Conservation (phyloP, 1,139 yeast genomes). For the Candida sanyaensis region DNA sequence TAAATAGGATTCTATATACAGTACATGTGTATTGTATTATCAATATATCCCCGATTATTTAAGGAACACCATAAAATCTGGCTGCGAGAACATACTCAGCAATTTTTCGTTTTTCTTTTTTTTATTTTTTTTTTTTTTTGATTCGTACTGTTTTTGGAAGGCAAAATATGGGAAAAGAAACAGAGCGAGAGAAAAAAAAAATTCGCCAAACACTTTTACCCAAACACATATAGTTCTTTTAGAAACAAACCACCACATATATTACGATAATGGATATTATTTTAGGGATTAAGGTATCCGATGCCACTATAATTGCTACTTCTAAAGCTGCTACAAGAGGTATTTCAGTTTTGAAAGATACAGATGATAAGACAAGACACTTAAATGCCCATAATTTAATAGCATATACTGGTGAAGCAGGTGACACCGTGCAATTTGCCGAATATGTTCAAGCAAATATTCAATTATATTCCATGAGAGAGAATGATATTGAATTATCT, state of each 20-base stretch:
- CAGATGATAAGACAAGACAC: conserved; percentile 84
- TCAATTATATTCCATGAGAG: conserved; percentile 85
- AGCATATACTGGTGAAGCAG: conserved; percentile 95
- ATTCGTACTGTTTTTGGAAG: neutral
- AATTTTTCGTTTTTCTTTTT: neutral
- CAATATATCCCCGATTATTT: neutral
- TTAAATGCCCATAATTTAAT: conserved; percentile 77
- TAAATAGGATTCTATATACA: conserved; percentile 1
- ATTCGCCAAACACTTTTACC: neutral
- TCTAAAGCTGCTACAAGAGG: conserved; percentile 95
- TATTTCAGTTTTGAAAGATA: conserved; percentile 80
- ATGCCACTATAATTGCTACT: conserved; percentile 83
- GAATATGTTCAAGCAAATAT: conserved; percentile 92
- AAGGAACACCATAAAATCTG: no score
- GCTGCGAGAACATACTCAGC: neutral
- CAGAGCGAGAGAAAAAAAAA: conserved; percentile 9
- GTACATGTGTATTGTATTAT: neutral
- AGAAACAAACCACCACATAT: neutral
- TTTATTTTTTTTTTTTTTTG: neutral
- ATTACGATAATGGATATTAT: conserved; percentile 74
- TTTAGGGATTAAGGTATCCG: conserved; percentile 81
- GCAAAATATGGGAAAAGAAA: neutral
- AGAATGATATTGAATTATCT: conserved; percentile 72
- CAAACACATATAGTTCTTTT: neutral
- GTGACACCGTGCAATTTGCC: conserved; percentile 97